Evolutionary conservation across 139 green algal species (phyloP).

Genomic region (Coelastrella sp.): DNA sequence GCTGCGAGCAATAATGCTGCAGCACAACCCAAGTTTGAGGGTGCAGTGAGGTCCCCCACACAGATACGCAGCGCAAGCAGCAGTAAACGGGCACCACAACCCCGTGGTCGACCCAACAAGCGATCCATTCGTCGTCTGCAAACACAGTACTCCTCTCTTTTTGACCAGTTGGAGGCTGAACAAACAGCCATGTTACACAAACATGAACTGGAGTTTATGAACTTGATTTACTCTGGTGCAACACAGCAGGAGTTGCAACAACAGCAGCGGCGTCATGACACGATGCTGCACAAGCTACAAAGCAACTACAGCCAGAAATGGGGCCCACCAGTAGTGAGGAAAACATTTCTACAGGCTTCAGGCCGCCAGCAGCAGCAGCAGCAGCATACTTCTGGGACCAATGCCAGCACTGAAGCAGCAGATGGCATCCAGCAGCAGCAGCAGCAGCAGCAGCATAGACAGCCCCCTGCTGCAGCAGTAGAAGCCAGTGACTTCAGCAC

Average conservation of each 20-base stretch:
- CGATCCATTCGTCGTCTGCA: background rate
- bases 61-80: background rate
- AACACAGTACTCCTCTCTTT: background rate
- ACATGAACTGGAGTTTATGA: constrained; percentile 1
- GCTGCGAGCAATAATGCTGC: background rate
- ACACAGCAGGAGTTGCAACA: constrained; percentile 19
- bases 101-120: background rate
- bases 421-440: background rate
- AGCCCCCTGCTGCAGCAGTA: no score
- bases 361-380: constrained; percentile 5
- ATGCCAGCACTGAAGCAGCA: no score
- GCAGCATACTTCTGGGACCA: no score
- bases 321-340: constrained; percentile 10
- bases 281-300: background rate
- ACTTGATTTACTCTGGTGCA: constrained; percentile 12
- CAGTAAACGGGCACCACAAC: background rate
- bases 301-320: constrained; percentile 10
- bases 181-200: background rate
- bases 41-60: background rate
- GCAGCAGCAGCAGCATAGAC: background rate
- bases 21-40: background rate
- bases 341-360: background rate
- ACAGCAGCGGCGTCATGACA: constrained; percentile 5
- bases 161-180: constrained; percentile 29
- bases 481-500: background rate